Percentiles rank a stretch among this genome's conserved stretches.
Conservation (phyloP, 2,329 filamentous ascomycete genomes). For the Zymoseptoria ardabiliae region DNA sequence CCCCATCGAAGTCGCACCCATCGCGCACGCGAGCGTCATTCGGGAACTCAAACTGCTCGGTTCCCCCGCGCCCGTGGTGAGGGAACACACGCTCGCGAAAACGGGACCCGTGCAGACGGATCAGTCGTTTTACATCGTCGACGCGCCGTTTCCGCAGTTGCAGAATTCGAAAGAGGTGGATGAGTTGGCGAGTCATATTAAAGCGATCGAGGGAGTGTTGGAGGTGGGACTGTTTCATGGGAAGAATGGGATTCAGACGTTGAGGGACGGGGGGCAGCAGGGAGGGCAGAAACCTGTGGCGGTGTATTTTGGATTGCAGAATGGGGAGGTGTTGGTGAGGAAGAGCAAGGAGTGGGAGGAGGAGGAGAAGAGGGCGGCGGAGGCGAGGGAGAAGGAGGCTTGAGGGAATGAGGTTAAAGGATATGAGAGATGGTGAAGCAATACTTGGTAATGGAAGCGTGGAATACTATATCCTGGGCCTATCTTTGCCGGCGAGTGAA, state of each 20-base stretch:
- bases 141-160: slow-evolving; percentile 75
- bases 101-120: slow-evolving; percentile 79
- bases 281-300: slow-evolving; percentile 86
- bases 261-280: slow-evolving; percentile 49
- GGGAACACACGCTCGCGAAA: slow-evolving; percentile 67
- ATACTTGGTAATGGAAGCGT: too few species aligned
- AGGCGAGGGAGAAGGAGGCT: not conserved
- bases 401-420: too few species aligned
- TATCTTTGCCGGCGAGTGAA: too few species aligned
- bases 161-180: slow-evolving; percentile 54
- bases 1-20: slow-evolving; percentile 87
- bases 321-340: slow-evolving; percentile 38
- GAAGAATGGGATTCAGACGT: slow-evolving; percentile 63
- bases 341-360: not conserved
- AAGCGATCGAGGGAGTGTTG: slow-evolving; percentile 76
- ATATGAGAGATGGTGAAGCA: too few species aligned
- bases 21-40: slow-evolving; percentile 72
- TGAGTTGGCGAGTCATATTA: slow-evolving; percentile 62
- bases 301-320: slow-evolving; percentile 88
- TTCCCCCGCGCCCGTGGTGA: slow-evolving; percentile 60
- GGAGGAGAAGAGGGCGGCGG: not conserved
- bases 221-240: slow-evolving; percentile 90
- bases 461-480: too few species aligned
- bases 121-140: slow-evolving; percentile 82
- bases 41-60: slow-evolving; percentile 66